phyloP scores from a whole-genome alignment of 306 rosid genomes.

The Quercus wislizeni region DNA sequence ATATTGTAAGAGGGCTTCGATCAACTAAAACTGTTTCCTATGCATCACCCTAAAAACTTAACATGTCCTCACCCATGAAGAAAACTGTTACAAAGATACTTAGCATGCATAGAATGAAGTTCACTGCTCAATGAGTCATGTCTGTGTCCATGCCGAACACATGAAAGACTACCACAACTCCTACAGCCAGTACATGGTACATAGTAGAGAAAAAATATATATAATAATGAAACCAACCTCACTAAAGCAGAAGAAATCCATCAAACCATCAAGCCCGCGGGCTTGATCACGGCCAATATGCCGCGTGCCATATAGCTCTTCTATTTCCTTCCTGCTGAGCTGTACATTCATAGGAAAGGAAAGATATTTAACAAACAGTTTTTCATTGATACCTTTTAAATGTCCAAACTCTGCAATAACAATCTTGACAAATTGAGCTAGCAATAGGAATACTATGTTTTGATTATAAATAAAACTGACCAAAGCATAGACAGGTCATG shows the following conservation, averaged over 20 bases:
- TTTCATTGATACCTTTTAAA: neutral
- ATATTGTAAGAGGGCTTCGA: neutral
- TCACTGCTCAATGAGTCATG: neutral
- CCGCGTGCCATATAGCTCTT: constrained; percentile 71
- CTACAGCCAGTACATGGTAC: constrained; percentile 3
- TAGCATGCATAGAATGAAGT: constrained; percentile 4
- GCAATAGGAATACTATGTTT: neutral
- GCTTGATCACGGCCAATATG: constrained; percentile 96
- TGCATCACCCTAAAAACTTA: neutral
- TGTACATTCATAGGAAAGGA: constrained; percentile 29
- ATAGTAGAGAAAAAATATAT: constrained; percentile 2
- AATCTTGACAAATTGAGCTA: constrained; percentile 8
- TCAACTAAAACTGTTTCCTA: neutral
- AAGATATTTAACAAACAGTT: neutral
- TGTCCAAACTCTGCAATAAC: constrained; percentile 6
- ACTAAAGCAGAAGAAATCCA: constrained; percentile 98
- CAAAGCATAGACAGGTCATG: neutral
- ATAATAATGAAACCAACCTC: constrained; percentile 56
- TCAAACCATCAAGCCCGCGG: constrained; percentile 76
- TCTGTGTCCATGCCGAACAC: constrained; percentile 12
- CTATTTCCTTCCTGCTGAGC: constrained; percentile 62
- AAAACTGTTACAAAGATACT: constrained; percentile 5
- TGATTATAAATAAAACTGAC: neutral
- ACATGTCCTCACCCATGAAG: constrained; percentile 5
- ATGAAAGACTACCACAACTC: neutral